phyloP scores from a whole-genome alignment of 1,284 basidiomycete genomes.

The Leccinum pachyderme region DNA sequence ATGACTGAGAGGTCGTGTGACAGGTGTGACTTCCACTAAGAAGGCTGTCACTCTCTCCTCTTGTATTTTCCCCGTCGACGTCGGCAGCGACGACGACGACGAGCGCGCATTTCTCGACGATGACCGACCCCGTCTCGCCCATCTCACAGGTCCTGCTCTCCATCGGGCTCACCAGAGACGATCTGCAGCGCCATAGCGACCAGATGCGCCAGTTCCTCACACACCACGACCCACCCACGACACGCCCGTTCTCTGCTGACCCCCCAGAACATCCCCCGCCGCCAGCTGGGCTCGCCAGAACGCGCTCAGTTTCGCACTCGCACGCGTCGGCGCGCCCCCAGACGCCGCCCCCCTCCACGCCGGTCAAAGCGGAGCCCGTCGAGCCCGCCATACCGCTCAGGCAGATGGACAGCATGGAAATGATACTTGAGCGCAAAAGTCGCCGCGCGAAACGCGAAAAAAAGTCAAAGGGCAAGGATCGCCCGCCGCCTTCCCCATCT shows the following conservation, averaged over 20 bases:
- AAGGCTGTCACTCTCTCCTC: background rate
- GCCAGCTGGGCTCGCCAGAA: constrained; percentile 42
- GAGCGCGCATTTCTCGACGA: constrained; percentile 6
- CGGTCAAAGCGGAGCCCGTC: constrained; percentile 58
- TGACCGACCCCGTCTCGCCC: constrained; percentile 41
- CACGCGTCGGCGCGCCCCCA: constrained; percentile 39
- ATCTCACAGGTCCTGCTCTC: constrained; percentile 64
- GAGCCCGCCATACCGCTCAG: constrained; percentile 50
- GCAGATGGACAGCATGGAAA: constrained; percentile 67
- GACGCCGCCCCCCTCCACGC: constrained; percentile 48
- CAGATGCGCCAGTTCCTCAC: constrained; percentile 75
- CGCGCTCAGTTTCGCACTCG: constrained; percentile 50
- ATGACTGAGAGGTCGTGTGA: constrained; percentile 40
- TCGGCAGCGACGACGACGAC: constrained; percentile 18
- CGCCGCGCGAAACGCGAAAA: constrained; percentile 50
- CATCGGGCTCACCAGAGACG: constrained; percentile 69
- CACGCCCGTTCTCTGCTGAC: constrained; percentile 43
- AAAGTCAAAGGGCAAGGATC: constrained; percentile 46
- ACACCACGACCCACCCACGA: constrained; percentile 43
- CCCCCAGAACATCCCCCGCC: constrained; percentile 32
- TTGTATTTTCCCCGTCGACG: constrained; percentile 19
- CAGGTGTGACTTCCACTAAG: constrained; percentile 16
- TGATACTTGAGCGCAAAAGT: constrained; percentile 67
- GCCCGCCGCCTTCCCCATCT: constrained; percentile 49
- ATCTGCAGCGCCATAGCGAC: constrained; percentile 61